phyloP scores from a whole-genome alignment of 2,329 filamentous ascomycete species.

The Clarireedia homoeocarpa region DNA sequence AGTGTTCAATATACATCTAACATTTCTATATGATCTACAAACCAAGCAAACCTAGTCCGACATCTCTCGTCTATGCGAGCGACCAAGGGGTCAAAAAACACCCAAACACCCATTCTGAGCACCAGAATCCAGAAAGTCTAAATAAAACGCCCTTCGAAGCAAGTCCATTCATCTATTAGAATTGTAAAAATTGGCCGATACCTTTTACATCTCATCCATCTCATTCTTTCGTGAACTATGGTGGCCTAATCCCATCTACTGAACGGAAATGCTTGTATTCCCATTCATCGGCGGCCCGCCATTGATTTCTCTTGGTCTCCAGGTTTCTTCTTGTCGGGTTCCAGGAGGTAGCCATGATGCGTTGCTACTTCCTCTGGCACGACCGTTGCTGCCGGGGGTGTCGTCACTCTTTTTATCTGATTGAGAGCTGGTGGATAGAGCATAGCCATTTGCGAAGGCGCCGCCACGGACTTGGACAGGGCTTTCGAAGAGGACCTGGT shows the following conservation, averaged over 20 bases:
- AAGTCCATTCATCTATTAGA: neutral
- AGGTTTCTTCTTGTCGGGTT: conserved; percentile 81
- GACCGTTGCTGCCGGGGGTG: conserved; percentile 44
- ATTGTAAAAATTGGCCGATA: too few relatives aligned
- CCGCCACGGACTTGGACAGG: conserved; percentile 15
- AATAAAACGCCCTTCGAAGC: neutral
- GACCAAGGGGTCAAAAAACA: too few relatives aligned
- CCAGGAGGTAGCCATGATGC: conserved; percentile 64
- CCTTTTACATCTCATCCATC: neutral
- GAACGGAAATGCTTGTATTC: neutral
- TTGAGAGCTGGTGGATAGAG: conserved; percentile 36
- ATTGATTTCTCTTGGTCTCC: conserved; percentile 39
- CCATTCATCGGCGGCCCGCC: neutral
- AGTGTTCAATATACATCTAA: too few relatives aligned
- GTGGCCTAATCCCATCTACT: neutral
- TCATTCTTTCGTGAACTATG: neutral
- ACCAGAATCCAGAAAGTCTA: neutral
- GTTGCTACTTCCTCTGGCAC: conserved; percentile 39
- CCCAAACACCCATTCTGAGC: neutral
- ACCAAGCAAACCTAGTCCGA: too few relatives aligned
- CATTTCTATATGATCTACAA: too few relatives aligned
- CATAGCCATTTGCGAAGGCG: conserved; percentile 4
- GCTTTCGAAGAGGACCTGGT: neutral
- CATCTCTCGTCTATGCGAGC: too few relatives aligned
- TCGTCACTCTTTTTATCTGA: conserved; percentile 35